Conservation (phyloP, 805 yeast species). For the Saturnispora besseyi region DNA sequence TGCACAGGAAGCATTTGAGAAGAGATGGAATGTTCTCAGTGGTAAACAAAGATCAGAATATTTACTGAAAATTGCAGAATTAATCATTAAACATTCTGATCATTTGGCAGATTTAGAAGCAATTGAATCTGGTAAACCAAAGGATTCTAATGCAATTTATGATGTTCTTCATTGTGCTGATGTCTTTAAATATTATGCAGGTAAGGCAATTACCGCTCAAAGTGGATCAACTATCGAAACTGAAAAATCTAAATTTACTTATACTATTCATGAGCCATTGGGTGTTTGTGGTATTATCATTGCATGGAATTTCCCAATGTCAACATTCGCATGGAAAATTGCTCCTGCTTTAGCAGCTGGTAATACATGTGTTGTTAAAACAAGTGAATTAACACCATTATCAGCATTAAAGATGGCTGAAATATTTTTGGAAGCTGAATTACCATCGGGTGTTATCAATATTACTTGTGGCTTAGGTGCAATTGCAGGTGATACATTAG, state of each 20-base stretch:
- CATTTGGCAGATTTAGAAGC: constrained; percentile 50
- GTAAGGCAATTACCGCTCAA: constrained; percentile 61
- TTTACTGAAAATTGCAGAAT: constrained; percentile 40
- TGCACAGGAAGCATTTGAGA: constrained; percentile 42
- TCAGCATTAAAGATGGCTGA: constrained; percentile 50
- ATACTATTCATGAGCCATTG: constrained; percentile 58
- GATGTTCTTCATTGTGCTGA: constrained; percentile 53
- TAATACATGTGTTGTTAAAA: constrained; percentile 52
- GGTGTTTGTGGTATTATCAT: constrained; percentile 67
- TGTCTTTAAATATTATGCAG: constrained; percentile 58
- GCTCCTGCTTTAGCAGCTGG: constrained; percentile 65
- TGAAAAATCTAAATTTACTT: constrained; percentile 45
- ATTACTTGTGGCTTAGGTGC: constrained; percentile 56
- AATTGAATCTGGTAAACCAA: constrained; percentile 51
- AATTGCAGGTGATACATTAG: constrained; percentile 49
- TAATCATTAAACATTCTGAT: constrained; percentile 40
- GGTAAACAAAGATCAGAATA: constrained; percentile 39
- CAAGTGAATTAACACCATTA: constrained; percentile 60
- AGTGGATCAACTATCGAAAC: constrained; percentile 56
- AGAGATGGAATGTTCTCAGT: constrained; percentile 38
- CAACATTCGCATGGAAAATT: constrained; percentile 60
- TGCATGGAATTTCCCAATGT: constrained; percentile 67
- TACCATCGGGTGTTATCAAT: constrained; percentile 58
- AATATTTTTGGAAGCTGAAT: constrained; percentile 47
- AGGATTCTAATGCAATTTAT: constrained; percentile 40